These are phyloP conservation scores for Neophaeococcomyces aloes DNA, from an alignment of 2,329 filamentous ascomycete genomes.

Conservation along the genomic window DNA sequence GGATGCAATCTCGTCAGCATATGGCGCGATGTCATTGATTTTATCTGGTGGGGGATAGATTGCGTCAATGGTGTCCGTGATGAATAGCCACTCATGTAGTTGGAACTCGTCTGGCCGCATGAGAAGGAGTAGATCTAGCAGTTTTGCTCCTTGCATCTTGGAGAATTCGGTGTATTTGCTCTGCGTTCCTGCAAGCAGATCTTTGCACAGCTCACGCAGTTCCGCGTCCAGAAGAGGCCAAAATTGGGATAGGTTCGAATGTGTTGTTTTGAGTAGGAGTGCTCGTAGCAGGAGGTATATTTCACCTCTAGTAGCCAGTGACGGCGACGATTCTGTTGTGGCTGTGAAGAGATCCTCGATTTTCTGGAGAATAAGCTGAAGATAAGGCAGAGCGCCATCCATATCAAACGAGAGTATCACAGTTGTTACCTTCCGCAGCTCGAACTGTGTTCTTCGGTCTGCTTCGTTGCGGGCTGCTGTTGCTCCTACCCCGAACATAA, in stretches of 20 bases:
- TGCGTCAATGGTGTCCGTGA: constrained; percentile 93
- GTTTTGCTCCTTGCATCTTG: constrained; percentile 82
- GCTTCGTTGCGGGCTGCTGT: constrained; percentile 89
- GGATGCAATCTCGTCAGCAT: constrained; percentile 2
- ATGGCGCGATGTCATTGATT: neutral
- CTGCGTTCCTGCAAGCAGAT: constrained; percentile 59
- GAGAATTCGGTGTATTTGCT: constrained; percentile 68
- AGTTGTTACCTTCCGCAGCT: constrained; percentile 69
- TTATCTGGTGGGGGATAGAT: constrained; percentile 58
- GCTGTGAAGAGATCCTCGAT: constrained; percentile 76
- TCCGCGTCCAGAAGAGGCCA: constrained; percentile 89
- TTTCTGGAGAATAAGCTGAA: constrained; percentile 66
- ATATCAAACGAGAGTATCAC: constrained; percentile 65
- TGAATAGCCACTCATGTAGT: constrained; percentile 94
- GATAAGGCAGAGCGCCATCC: constrained; percentile 70
- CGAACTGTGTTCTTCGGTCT: constrained; percentile 84
- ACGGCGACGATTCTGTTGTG: constrained; percentile 80
- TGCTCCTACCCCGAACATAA: constrained; percentile 97
- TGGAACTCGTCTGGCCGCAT: constrained; percentile 92
- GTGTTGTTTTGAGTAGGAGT: constrained; percentile 65
- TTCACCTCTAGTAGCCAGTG: constrained; percentile 77
- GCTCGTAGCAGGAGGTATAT: constrained; percentile 81
- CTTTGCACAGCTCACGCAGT: constrained; percentile 59
- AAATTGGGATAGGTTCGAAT: constrained; percentile 68
- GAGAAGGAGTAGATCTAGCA: constrained; percentile 79